Evolutionary conservation across 83 land plant species (phyloP).

Genomic region (Larix sibirica): DNA sequence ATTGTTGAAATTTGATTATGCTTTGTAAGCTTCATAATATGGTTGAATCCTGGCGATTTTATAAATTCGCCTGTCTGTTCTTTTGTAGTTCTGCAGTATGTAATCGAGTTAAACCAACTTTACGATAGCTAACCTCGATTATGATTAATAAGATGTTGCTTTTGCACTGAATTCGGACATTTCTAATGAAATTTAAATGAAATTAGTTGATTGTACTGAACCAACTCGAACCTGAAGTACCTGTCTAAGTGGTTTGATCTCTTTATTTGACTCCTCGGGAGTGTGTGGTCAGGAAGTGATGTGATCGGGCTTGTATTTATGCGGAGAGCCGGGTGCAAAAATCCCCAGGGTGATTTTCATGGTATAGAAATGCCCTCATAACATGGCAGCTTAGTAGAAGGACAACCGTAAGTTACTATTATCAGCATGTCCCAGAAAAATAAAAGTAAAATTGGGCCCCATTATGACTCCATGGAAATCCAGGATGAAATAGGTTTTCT

Average conservation of each 20-base stretch:
- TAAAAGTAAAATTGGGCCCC: no score
- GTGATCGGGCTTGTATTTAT: neutral
- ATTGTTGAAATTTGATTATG: neutral
- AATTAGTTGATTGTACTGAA: neutral
- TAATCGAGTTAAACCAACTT: neutral
- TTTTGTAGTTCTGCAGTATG: neutral
- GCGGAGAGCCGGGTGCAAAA: neutral
- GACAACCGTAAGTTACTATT: no score
- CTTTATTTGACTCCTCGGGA: neutral
- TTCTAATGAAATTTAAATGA: neutral
- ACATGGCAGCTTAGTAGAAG: no score
- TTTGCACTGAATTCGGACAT: neutral
- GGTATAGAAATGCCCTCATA: no score
- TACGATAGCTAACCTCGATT: neutral
- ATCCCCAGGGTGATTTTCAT: no score
- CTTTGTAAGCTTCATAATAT: neutral
- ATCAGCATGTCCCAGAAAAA: no score
- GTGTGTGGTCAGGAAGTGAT: neutral
- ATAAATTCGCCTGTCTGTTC: neutral
- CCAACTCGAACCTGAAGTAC: neutral
- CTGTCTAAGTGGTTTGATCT: neutral
- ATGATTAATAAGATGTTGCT: neutral
- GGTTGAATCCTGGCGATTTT: neutral
- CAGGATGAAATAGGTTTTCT: no score
- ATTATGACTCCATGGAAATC: no score